Conservation (phyloP, 2,329 filamentous ascomycete genomes). For the Metarhizium sp. region DNA sequence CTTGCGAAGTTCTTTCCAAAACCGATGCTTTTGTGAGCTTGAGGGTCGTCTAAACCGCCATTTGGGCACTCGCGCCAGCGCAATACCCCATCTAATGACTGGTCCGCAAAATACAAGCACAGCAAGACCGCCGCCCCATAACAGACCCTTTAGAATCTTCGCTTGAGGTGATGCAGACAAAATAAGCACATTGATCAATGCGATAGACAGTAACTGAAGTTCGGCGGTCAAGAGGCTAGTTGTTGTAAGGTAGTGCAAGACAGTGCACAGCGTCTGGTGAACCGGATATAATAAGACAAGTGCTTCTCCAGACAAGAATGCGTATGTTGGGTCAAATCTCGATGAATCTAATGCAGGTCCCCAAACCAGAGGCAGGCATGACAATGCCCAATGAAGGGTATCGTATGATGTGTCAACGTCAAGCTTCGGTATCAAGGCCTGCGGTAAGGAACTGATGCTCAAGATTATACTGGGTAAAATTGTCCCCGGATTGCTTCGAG, state of each 20-base stretch:
- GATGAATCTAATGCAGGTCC: slow-evolving; percentile 10
- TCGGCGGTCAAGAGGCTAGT: slow-evolving; percentile 84
- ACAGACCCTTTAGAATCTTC: slow-evolving; percentile 71
- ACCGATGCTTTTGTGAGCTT: slow-evolving; percentile 23
- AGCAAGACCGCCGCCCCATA: slow-evolving; percentile 76
- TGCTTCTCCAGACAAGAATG: slow-evolving; percentile 39
- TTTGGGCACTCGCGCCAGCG: slow-evolving; percentile 76
- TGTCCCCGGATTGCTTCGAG: slow-evolving; percentile 47
- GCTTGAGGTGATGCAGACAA: slow-evolving; percentile 74
- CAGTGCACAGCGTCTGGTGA: slow-evolving; percentile 65
- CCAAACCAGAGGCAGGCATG: slow-evolving; percentile 54
- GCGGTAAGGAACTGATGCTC: slow-evolving; percentile 66
- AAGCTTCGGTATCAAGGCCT: slow-evolving; percentile 58
- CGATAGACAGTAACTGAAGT: slow-evolving; percentile 74
- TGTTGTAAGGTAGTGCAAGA: slow-evolving; percentile 72
- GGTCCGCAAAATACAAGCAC: slow-evolving; percentile 64
- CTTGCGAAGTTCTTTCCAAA: slow-evolving; percentile 29
- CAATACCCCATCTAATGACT: slow-evolving; percentile 74
- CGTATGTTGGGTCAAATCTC: slow-evolving; percentile 29
- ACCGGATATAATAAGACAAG: slow-evolving; percentile 68
- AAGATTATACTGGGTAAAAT: slow-evolving; percentile 77
- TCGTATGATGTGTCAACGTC: slow-evolving; percentile 49
- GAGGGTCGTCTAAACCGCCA: slow-evolving; percentile 70
- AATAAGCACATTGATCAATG: slow-evolving; percentile 71
- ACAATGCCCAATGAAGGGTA: slow-evolving; percentile 68